Conservation (phyloP, 441 rosid species). For the Populus hybrid region DNA sequence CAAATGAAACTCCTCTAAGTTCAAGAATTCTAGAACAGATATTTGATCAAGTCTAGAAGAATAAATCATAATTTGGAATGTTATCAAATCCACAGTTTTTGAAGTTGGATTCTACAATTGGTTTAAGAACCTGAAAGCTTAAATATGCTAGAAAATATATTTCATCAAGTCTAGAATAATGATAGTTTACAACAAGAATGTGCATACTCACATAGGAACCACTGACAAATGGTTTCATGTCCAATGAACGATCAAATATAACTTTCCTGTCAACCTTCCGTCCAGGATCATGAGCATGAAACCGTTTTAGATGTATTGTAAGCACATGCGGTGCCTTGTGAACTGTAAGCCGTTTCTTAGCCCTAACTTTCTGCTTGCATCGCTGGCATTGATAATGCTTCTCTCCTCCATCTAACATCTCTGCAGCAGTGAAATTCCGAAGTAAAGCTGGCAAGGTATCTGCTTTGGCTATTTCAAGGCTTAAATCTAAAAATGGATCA, state of each 20-base stretch:
- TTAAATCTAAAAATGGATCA: constrained; percentile 88
- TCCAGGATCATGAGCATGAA: constrained; percentile 67
- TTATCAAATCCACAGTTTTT: not conserved
- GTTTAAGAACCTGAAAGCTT: not conserved
- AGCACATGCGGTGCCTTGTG: constrained; percentile 88
- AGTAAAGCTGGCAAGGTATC: constrained; percentile 77
- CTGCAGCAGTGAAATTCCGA: constrained; percentile 68
- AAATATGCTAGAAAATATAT: not conserved
- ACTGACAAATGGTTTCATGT: constrained; percentile 81
- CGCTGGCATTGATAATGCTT: constrained; percentile 81
- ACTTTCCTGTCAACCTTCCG: constrained; percentile 77
- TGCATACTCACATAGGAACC: constrained; percentile 69
- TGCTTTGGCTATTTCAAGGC: constrained; percentile 83
- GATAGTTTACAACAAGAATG: not conserved
- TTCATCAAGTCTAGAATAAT: not conserved
- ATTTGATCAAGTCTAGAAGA: not conserved
- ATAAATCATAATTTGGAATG: not conserved
- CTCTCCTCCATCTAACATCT: constrained; percentile 85
- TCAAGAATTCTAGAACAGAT: not conserved
- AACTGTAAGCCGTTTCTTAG: constrained; percentile 80
- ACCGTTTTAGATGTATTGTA: constrained; percentile 83
- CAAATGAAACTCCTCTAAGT: not conserved
- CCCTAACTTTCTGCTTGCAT: constrained; percentile 88
- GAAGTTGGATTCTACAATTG: not conserved
- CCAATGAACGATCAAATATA: constrained; percentile 56